Percentiles rank a stretch among this genome's conserved stretches.
phyloP scores from a whole-genome alignment of 768 basidiomycete species.

The Suillus ampliporus region DNA sequence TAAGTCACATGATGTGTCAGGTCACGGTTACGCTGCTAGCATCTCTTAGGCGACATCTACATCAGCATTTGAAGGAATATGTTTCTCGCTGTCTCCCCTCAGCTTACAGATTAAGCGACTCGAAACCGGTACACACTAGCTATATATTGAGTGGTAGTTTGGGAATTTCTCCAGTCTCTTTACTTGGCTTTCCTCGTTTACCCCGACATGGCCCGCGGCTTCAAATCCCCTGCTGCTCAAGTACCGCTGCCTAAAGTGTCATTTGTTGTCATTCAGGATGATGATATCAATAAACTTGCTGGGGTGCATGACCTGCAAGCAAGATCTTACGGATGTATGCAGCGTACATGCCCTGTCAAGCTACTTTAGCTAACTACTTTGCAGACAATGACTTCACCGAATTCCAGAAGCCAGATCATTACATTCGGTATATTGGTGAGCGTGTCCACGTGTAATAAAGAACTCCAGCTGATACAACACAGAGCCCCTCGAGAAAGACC shows the following conservation, averaged over 20 bases:
- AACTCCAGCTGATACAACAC: conserved; percentile 17
- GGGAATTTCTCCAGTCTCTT: background rate
- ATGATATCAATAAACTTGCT: conserved; percentile 60
- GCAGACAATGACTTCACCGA: conserved; percentile 71
- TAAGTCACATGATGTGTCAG: background rate
- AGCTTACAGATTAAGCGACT: background rate
- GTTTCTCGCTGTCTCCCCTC: background rate
- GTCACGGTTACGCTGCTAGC: background rate
- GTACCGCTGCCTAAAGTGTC: conserved; percentile 65
- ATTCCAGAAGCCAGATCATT: conserved; percentile 80
- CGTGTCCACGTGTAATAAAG: conserved; percentile 5
- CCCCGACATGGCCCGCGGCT: conserved; percentile 44
- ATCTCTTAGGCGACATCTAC: background rate
- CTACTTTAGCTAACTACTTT: conserved; percentile 19
- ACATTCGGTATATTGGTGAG: conserved; percentile 90
- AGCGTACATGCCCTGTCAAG: conserved; percentile 1
- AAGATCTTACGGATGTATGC: conserved; percentile 77
- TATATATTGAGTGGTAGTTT: background rate
- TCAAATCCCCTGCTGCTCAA: conserved; percentile 42
- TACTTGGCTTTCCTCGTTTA: background rate
- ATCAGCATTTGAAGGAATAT: conserved; percentile 2
- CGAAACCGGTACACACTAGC: background rate
- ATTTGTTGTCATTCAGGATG: conserved; percentile 69
- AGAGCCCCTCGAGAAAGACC: conserved; percentile 94
- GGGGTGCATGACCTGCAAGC: conserved; percentile 70